Conservation (phyloP, 805 yeast genomes). For the Yarrowia alimentaria region DNA sequence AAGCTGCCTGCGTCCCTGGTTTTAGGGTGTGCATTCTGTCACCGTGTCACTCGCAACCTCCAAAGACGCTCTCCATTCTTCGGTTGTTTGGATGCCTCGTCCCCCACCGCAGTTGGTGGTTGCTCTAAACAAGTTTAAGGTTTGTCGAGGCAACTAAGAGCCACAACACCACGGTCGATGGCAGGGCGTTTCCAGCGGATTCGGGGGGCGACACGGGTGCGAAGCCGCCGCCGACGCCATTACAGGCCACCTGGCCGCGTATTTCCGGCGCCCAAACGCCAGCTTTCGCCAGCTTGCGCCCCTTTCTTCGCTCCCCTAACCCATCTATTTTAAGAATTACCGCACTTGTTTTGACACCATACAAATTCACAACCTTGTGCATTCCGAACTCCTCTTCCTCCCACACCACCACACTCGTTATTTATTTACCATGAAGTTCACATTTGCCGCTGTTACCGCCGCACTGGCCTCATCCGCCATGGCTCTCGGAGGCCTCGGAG, state of each 20-base stretch:
- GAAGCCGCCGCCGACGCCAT: too few species aligned
- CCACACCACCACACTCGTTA: conserved; percentile 26
- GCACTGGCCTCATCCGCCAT: conserved; percentile 20
- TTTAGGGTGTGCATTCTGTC: too few species aligned
- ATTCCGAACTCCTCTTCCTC: conserved; percentile 10
- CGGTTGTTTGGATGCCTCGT: conserved; percentile 12
- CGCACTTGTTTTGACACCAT: conserved; percentile 20
- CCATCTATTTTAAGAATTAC: conserved; percentile 25
- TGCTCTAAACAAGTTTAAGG: conserved; percentile 13
- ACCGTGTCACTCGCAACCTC: too few species aligned
- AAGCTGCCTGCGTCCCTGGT: too few species aligned
- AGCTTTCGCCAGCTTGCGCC: background rate
- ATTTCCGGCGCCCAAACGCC: too few species aligned
- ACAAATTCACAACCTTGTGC: conserved; percentile 12
- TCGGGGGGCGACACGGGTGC: too few species aligned
- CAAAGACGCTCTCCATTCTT: background rate
- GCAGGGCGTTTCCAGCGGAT: too few species aligned
- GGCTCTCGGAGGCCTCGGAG: conserved; percentile 50
- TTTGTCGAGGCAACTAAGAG: background rate
- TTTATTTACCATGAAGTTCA: conserved; percentile 25
- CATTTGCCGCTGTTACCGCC: conserved; percentile 27
- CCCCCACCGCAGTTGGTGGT: conserved; percentile 21
- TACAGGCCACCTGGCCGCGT: too few species aligned
- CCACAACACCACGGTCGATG: too few species aligned
- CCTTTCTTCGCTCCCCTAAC: background rate